Evolutionary conservation across 208 protist genomes (phyloP).

Genomic region (Wallacemonas sp.): DNA sequence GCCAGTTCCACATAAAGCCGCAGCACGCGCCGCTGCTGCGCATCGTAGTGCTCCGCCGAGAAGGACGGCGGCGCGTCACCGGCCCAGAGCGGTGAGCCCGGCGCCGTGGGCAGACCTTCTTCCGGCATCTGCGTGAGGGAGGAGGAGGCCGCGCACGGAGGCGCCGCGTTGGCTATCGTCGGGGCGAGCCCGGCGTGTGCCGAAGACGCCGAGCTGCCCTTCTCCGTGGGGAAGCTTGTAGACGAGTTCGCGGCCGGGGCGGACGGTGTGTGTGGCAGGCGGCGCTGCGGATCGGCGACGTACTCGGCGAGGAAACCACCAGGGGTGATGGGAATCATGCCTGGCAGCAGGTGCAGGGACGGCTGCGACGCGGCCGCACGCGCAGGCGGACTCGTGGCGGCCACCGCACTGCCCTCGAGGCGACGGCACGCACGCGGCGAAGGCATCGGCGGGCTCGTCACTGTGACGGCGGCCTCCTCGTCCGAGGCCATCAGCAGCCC

Average conservation of each 20-base stretch:
- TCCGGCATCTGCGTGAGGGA: background rate
- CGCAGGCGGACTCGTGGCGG: background rate
- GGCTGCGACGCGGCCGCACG: too few species aligned
- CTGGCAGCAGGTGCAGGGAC: too few species aligned
- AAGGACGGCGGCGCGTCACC: background rate
- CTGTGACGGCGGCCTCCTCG: constrained; percentile 5
- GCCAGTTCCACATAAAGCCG: constrained; percentile 45
- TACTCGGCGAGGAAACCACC: constrained; percentile 6
- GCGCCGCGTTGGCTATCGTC: too few species aligned
- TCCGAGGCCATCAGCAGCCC: too few species aligned
- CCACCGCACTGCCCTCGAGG: background rate
- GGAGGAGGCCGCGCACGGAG: background rate
- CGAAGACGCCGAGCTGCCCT: too few species aligned
- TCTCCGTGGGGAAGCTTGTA: too few species aligned
- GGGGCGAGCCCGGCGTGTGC: too few species aligned
- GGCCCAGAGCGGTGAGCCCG: background rate
- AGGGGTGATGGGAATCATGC: constrained; percentile 9
- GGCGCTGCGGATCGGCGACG: constrained; percentile 8
- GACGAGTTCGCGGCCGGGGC: too few species aligned
- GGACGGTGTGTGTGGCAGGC: too few species aligned
- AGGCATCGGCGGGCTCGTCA: background rate
- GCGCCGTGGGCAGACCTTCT: background rate
- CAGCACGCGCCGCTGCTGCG: constrained; percentile 20
- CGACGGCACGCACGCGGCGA: background rate
- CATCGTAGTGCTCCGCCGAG: constrained; percentile 8